Base-by-base conservation (phyloP, 768 basidiomycete species). In the Coprinellus micaceus region DNA sequence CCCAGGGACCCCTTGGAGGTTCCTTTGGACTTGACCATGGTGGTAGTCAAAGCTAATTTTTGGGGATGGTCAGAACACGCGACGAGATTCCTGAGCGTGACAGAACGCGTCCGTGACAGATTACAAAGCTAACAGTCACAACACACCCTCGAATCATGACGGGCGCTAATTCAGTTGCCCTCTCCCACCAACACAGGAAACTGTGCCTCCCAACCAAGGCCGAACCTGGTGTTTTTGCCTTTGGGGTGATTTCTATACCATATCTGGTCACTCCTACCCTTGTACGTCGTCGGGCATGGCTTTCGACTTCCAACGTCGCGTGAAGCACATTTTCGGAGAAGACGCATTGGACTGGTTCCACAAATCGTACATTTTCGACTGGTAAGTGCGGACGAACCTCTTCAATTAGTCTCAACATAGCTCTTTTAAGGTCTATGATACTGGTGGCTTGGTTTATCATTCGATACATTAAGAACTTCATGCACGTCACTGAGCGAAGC, bases 301-400 rank as follows among this genome's bases (percentile, higher is more conserved):
- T 51, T 25, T 52, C 24, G 49, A 51, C 26, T 33, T 52, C 25
- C 28, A 46, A 45, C 25, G 51, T n/a, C 56, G 56, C 22, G 28
- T 68, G 12, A 60, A 61, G 13, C 72, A 66, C 21, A 61, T 69
- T 30, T 77, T 77, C 60, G 73, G 71, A 43, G 60, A 69, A 33
- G 72, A 73, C 40, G 60, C 77, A 30, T 57, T 79, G 22, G 69
- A 72, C 44, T 79, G 78, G 78, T 66, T 74, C 39, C 71, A 77
- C 59, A 65, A 67, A 56, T 74, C 78, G 11, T 85, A 85, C 63
- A 22, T 76, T 11, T 52, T 76, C 4, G 85, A 87, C 64, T 87
- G 85, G 84, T 81, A 63, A 61, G 63, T 7, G 43, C 37, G 10
- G 26, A 7, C 13, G 21, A n/a, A n/a, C n/a, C n/a, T n/a, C n/a